A percentile compares a stretch with the other conserved stretches of the same genome.
Conservation (phyloP, 495 filamentous ascomycete genomes). For the Aspergillus incahuasiensis region DNA sequence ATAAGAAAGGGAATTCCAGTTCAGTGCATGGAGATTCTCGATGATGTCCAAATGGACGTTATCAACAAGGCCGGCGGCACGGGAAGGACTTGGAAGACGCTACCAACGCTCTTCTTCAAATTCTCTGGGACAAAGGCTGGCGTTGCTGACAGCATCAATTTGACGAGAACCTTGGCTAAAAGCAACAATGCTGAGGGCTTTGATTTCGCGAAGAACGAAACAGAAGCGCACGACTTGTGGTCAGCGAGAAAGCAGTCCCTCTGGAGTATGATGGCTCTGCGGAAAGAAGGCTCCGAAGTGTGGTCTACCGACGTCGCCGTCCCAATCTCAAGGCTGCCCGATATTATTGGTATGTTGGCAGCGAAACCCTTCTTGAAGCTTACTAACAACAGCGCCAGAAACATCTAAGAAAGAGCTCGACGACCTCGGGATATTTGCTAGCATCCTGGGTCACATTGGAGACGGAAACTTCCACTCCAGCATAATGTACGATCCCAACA, state of each 20-base stretch:
- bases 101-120: constrained; percentile 92
- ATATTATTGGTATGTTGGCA: constrained; percentile 63
- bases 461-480: constrained; percentile 92
- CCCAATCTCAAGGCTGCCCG: constrained; percentile 76
- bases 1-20: constrained; percentile 78
- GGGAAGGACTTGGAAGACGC: constrained; percentile 64
- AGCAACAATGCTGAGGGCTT: constrained; percentile 60
- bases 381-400: constrained; percentile 41
- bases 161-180: constrained; percentile 65
- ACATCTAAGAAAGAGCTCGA: constrained; percentile 86
- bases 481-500: constrained; percentile 72
- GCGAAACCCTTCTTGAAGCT: neutral
- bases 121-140: constrained; percentile 71
- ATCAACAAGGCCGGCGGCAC: constrained; percentile 81
- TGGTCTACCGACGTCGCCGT: constrained; percentile 88
- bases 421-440: constrained; percentile 76
- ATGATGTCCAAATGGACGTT: constrained; percentile 91
- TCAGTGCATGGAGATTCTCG: constrained; percentile 85
- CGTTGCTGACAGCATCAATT: constrained; percentile 77
- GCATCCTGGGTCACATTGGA: constrained; percentile 79
- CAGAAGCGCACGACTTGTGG: constrained; percentile 78
- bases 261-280: constrained; percentile 56
- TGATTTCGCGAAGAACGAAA: constrained; percentile 67
- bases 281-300: constrained; percentile 55
- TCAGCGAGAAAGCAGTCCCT: constrained; percentile 81